phyloP scores from a whole-genome alignment of 2,329 filamentous ascomycete genomes.

The Dothistroma pini region DNA sequence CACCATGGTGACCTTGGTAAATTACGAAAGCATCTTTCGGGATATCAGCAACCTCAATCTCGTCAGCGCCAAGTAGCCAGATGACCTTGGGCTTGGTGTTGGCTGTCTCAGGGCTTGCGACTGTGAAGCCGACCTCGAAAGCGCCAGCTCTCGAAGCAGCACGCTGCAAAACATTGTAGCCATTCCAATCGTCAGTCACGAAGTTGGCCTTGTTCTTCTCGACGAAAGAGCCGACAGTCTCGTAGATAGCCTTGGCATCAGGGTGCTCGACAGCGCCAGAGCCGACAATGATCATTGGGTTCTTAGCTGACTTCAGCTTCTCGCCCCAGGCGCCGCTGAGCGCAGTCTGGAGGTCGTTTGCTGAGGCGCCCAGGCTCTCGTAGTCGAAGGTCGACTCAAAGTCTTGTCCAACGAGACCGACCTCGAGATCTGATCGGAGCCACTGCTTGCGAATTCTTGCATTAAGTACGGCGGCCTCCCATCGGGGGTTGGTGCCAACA shows the following conservation, averaged over 20 bases:
- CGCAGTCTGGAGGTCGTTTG: conserved; percentile 76
- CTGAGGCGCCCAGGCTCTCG: conserved; percentile 79
- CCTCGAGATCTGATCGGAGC: conserved; percentile 88
- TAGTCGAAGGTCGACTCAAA: conserved; percentile 96
- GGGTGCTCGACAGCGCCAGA: conserved; percentile 86
- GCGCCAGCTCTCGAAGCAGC: conserved; percentile 89
- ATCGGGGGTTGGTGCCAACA: conserved; percentile 89
- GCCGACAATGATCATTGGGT: conserved; percentile 94
- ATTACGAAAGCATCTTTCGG: conserved; percentile 95
- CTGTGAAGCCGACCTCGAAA: conserved; percentile 92
- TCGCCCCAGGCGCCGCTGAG: conserved; percentile 87
- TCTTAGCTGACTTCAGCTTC: conserved; percentile 82
- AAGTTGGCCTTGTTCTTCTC: conserved; percentile 92
- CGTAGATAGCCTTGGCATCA: conserved; percentile 90
- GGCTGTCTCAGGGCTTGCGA: conserved; percentile 75
- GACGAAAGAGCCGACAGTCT: conserved; percentile 83
- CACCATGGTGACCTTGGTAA: conserved; percentile 98
- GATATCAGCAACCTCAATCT: conserved; percentile 78
- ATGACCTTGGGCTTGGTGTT: conserved; percentile 88
- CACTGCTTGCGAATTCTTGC: conserved; percentile 97
- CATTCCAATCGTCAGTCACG: conserved; percentile 87
- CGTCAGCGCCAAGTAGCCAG: conserved; percentile 94
- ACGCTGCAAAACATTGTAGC: conserved; percentile 94
- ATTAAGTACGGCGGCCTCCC: conserved; percentile 93
- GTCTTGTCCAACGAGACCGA: conserved; percentile 83